Evolutionary conservation across 2,329 filamentous ascomycete genomes (phyloP), one percentile per base, ranked within the genome.

Genomic region (Chrysoporthe cubensis): DNA sequence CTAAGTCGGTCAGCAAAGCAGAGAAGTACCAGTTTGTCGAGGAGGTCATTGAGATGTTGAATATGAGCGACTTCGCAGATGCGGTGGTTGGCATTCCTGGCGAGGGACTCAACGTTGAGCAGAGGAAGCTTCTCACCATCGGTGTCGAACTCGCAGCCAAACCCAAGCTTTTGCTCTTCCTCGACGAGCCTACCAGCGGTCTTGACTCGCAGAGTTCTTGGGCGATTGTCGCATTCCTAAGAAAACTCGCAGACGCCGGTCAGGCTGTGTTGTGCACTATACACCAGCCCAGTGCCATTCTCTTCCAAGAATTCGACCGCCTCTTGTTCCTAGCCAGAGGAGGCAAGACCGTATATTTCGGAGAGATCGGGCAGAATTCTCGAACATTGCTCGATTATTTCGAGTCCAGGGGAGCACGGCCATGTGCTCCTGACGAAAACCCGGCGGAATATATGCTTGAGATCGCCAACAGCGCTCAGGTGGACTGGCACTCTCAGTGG

Each of bases 391-490:
- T 87, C 1, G 79, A 81, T 52, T 91, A 91, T 76, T 94, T 94
- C 68, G 86, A 90, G 74, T 73, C 77, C 13, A 86, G 91, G 66
- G 91, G 90, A 4, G 89, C 87, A 1, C 81, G 86, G 3, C 78
- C 80, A 58, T 91, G 90, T 67, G 82, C 81, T 9, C 77, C 83
- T 1, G 83, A 87, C 0, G 90, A 90, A 69, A 93, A 93, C 72
- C 91, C 91, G 0, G 91, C 91, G 1, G 91, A 94, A 77, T 93
- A 88, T 80, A 92, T 93, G 87, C 83, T 93, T 7, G 82, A 86
- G 71, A 77, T 84, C 18, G 81, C 83, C 64, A 82, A 82, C 66
- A 73, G 74, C 18, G 65, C 76, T 3, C 79, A 79, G 7, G 70
- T 78, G 46, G 87, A 93, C 73, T 94, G 91, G 91, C 88, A 91